Conservation (phyloP, 352 stramenopile genomes). For the Pythium coloratum region DNA sequence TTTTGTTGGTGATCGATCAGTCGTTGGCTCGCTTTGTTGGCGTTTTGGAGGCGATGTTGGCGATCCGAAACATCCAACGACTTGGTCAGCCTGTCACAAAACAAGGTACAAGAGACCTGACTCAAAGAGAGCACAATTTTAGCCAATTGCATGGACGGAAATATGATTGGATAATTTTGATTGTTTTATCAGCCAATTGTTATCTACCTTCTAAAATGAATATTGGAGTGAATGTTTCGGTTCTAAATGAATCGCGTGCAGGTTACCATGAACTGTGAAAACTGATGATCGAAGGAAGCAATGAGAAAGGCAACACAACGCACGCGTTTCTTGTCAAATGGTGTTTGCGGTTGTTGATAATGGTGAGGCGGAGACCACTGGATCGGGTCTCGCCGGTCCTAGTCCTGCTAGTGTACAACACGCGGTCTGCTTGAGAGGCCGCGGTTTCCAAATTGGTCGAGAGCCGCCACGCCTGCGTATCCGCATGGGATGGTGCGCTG, state of each 20-base stretch:
- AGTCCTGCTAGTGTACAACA: conserved; percentile 3
- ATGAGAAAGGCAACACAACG: neutral
- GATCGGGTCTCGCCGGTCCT: neutral
- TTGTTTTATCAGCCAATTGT: neutral
- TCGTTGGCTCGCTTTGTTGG: neutral
- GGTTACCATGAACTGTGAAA: neutral
- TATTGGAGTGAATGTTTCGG: neutral
- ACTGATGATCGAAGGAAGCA: neutral
- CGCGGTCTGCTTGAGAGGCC: neutral
- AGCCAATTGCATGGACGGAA: conserved; percentile 7
- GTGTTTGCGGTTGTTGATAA: neutral
- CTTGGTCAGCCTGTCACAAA: neutral
- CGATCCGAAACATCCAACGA: conserved; percentile 3
- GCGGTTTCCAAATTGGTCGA: neutral
- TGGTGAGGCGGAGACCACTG: neutral
- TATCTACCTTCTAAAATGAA: neutral
- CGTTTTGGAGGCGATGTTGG: neutral
- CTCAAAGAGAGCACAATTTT: neutral
- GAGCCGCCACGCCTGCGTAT: neutral
- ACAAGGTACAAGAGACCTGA: neutral
- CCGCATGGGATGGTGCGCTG: neutral
- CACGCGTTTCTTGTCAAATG: neutral
- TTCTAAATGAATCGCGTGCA: too few relatives aligned
- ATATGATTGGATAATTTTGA: conserved; percentile 11
- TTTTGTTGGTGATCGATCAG: neutral